Base-by-base conservation (phyloP, 192 early-diverging fungal genomes). In the Umbelopsis vinacea region DNA sequence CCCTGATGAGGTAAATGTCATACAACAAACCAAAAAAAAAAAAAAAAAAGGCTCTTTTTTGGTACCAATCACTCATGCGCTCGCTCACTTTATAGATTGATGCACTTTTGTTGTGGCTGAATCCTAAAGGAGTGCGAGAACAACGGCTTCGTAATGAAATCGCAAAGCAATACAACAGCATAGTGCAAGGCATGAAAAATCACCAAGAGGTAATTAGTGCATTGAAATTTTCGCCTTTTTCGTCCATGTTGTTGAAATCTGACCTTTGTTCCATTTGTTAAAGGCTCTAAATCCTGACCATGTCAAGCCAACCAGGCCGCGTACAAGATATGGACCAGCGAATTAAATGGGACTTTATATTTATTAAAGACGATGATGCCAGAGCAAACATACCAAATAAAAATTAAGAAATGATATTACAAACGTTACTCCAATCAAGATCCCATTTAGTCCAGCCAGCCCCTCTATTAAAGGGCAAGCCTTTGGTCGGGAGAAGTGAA, bases 71-170 rank as follows among this genome's bases (percentile, higher is more conserved):
- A 50, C 48, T 21, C 11, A 50, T 43, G 40, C 40, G 40, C n/a
- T n/a, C 8, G 40, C 8, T 7, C 40, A 43, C 6, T 43, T 66
- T 15, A 23, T 86, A 94, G 82, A 68, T 97, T 12, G 91, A 95
- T 21, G 50, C 72, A 9, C 83, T 97, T 43, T 46, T 88, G 54
- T 50, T 72, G 23, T 94, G 92, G 92, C 81, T 96, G 21, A 92
- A 96, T 69, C 68, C 81, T 7, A 86, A 91, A 17, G 96, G 96
- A 23, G 71, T 81, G 9, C 84, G 94, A 19, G 95, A 97, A 69
- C 71, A 81, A 52, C 80, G 79, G n/a, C 74, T 96, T 38, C 68
- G 81, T 7, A 78, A 81, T 0, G 86, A 89, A 75, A 77, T 94
- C 14, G 82, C 85, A 12, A 75, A 84, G 45, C 46, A 82, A 35